Evolutionary conservation across 441 rosid genomes (phyloP), one percentile per base, ranked within the genome.

Genomic region (Populus hybrid): DNA sequence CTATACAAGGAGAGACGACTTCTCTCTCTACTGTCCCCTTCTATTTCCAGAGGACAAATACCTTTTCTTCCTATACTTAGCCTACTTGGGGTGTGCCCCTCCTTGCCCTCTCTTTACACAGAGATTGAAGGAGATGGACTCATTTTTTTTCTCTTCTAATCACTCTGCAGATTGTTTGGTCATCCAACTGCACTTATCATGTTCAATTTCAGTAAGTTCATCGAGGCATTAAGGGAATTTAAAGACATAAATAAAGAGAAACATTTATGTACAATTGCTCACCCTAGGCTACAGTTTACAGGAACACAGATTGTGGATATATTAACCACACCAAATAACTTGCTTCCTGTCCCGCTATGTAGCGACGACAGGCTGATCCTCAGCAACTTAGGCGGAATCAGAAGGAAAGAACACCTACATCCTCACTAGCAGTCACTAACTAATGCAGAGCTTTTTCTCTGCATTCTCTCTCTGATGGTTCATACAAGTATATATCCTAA

Each of bases 251-350:
- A 40, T 4, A 46, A 23, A 42, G 6, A n/a, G 42, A 28, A 16
- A 67, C 16, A 34, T 14, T 2, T 28, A 75, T 75, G 65, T 75
- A 75, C 72, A 75, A 46, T 75, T 75, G 72, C 50, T 24, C 57
- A 10, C n/a, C 26, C 61, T 54, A 54, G 61, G 61, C 61, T 54
- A 54, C n/a, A 54, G 7, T 5, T 5, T 35, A 16, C 5, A 34
- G n/a, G 28, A 11, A 61, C 1, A 34, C 54, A 6, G n/a, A 73
- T 10, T 61, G 42, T 26, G 16, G 32, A 21, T 10, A 9, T 14
- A 0, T 11, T 21, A 36, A 40, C 9, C 23, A 40, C 14, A 69
- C 40, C 10, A 2, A 18, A 34, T 34, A 5, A 36, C 61, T 16
- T 46, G 57, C 57, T 46, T 46, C 57, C 16, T 46, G 18, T 46